Evolutionary conservation across 306 rosid genomes (phyloP).

Genomic region (Sophora flavescens): DNA sequence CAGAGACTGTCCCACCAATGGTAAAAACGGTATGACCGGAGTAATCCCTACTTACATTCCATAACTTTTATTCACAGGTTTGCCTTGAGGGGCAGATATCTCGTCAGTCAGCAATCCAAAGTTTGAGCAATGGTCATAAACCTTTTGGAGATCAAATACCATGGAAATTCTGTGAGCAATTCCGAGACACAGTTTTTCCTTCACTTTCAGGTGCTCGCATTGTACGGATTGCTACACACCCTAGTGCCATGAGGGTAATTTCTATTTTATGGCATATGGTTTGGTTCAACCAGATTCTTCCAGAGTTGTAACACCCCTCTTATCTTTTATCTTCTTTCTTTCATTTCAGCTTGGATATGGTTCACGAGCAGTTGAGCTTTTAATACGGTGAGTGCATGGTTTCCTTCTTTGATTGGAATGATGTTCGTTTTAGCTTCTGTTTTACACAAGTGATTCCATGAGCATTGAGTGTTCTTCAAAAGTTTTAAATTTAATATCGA

Average conservation of each 20-base stretch:
- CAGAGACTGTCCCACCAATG: too few species aligned
- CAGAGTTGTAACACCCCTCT: slow-evolving; percentile 17
- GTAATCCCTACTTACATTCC: too few species aligned
- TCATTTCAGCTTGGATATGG: slow-evolving; percentile 89
- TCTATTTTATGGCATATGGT: slow-evolving; percentile 18
- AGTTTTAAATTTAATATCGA: too few species aligned
- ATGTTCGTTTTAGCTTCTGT: not conserved
- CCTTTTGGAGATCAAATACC: slow-evolving; percentile 97
- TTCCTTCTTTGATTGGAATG: slow-evolving; percentile 21
- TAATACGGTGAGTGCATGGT: slow-evolving; percentile 74
- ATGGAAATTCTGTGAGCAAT: slow-evolving; percentile 95
- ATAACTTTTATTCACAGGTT: slow-evolving; percentile 54
- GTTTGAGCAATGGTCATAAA: slow-evolving; percentile 80
- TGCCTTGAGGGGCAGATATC: slow-evolving; percentile 93
- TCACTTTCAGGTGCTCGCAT: slow-evolving; percentile 93
- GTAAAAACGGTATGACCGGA: too few species aligned
- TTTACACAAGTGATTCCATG: too few species aligned
- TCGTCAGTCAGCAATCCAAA: slow-evolving; percentile 77
- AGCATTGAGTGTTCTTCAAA: too few species aligned
- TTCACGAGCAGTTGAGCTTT: slow-evolving; percentile 92
- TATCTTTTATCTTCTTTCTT: not conserved
- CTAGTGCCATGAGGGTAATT: slow-evolving; percentile 89
- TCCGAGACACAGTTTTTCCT: slow-evolving; percentile 86
- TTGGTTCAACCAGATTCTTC: slow-evolving; percentile 38
- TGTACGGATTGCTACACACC: slow-evolving; percentile 98